Conservation (phyloP, 306 rosid species). For the Notholithocarpus densiflorus region DNA sequence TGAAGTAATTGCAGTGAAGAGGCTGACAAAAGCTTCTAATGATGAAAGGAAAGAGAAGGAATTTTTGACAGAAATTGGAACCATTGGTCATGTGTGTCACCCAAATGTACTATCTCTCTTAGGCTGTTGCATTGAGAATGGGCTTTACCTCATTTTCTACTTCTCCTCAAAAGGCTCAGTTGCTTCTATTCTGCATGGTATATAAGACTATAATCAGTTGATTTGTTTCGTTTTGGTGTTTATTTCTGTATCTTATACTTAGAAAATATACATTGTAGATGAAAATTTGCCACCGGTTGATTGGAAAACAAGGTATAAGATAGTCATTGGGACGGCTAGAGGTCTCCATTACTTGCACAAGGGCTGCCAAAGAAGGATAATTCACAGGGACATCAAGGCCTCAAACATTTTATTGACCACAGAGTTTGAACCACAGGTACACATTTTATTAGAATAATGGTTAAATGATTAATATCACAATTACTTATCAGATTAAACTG, state of each 20-base stretch:
- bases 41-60: slow-evolving; percentile 94
- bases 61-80: slow-evolving; percentile 88
- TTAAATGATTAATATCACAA: too few species aligned
- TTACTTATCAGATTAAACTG: too few species aligned
- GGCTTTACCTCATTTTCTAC: slow-evolving; percentile 75
- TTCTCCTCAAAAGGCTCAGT: slow-evolving; percentile 81
- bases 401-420: slow-evolving; percentile 65
- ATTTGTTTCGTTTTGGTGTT: neutral
- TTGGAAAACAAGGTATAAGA: slow-evolving; percentile 83
- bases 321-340: slow-evolving; percentile 73
- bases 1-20: slow-evolving; percentile 83
- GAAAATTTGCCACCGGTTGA: slow-evolving; percentile 62
- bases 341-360: slow-evolving; percentile 88
- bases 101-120: slow-evolving; percentile 68
- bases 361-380: slow-evolving; percentile 91
- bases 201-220: slow-evolving; percentile 2
- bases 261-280: slow-evolving; percentile 36
- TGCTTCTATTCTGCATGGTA: slow-evolving; percentile 90
- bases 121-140: slow-evolving; percentile 86
- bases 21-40: slow-evolving; percentile 56
- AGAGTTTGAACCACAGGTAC: slow-evolving; percentile 83
- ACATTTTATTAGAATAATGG: too few species aligned
- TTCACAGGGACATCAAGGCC: slow-evolving; percentile 83
- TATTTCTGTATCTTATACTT: neutral
- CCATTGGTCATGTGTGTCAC: slow-evolving; percentile 82